phyloP scores from a whole-genome alignment of 352 stramenopile species.

The Phytophthora constricta region DNA sequence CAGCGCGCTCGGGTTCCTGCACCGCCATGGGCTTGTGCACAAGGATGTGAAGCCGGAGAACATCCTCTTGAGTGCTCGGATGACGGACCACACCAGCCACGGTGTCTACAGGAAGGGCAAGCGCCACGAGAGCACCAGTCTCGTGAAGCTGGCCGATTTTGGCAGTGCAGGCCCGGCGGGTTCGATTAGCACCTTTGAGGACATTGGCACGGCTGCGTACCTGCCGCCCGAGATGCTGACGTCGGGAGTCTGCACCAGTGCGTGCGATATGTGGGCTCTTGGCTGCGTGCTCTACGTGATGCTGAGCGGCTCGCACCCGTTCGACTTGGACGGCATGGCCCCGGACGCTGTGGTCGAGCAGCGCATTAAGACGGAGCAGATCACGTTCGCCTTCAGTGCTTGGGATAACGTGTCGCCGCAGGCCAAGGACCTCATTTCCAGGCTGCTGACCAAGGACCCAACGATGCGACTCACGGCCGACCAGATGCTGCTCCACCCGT shows the following conservation, averaged over 20 bases:
- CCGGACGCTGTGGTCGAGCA: conserved; percentile 88
- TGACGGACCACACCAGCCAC: conserved; percentile 31
- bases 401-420: conserved; percentile 83
- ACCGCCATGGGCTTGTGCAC: conserved; percentile 75
- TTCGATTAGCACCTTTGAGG: conserved; percentile 42
- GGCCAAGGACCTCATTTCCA: conserved; percentile 90
- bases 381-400: conserved; percentile 59
- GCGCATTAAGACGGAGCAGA: conserved; percentile 63
- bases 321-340: conserved; percentile 89
- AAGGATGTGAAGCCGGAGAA: conserved; percentile 89
- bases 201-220: conserved; percentile 80
- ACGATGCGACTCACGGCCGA: conserved; percentile 85
- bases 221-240: conserved; percentile 69
- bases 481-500: conserved; percentile 93
- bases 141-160: conserved; percentile 82
- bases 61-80: conserved; percentile 57
- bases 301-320: conserved; percentile 92
- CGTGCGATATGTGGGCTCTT: conserved; percentile 84
- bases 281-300: conserved; percentile 96
- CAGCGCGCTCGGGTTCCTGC: conserved; percentile 73
- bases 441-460: conserved; percentile 89
- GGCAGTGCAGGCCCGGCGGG: conserved; percentile 70
- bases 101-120: conserved; percentile 18
- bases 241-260: conserved; percentile 58
- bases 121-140: conserved; percentile 34